Evolutionary conservation across 2,329 filamentous ascomycete species (phyloP).

Genomic region (Aspergillus alliaceus): DNA sequence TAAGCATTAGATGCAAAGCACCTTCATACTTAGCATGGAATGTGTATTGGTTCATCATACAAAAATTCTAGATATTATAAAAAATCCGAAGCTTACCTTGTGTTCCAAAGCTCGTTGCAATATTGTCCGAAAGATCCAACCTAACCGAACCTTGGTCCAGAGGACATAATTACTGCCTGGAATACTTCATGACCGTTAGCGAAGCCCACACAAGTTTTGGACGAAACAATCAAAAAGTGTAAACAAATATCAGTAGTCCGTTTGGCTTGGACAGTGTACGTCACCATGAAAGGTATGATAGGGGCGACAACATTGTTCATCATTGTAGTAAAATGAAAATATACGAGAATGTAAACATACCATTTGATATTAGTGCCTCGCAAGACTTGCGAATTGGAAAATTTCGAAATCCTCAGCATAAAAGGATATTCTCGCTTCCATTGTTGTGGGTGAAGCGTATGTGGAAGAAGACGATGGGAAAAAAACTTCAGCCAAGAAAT

Average conservation of each 20-base stretch:
- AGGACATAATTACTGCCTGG: not conserved
- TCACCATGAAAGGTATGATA: conserved; percentile 62
- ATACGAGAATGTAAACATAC: conserved; percentile 25
- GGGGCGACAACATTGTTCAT: conserved; percentile 64
- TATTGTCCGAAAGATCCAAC: no score
- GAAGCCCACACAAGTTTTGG: conserved; percentile 11
- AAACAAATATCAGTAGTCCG: conserved; percentile 53
- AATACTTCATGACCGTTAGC: conserved; percentile 28
- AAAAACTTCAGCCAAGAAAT: conserved; percentile 15
- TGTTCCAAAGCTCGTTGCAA: not conserved
- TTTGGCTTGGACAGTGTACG: conserved; percentile 63
- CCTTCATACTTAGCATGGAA: conserved; percentile 66
- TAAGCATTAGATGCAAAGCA: conserved; percentile 52
- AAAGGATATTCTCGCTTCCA: not conserved
- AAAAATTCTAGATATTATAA: conserved; percentile 16
- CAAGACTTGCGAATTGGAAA: conserved; percentile 3
- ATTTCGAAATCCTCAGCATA: conserved; percentile 1
- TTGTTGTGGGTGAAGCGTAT: conserved; percentile 15
- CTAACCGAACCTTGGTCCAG: no score
- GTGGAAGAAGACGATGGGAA: conserved; percentile 17
- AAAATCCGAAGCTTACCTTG: conserved; percentile 22
- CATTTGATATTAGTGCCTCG: conserved; percentile 18
- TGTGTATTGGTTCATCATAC: conserved; percentile 55
- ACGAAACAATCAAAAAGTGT: conserved; percentile 10
- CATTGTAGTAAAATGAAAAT: conserved; percentile 38